Conservation (phyloP, 75 land plant species). For the Picea sitchensis region DNA sequence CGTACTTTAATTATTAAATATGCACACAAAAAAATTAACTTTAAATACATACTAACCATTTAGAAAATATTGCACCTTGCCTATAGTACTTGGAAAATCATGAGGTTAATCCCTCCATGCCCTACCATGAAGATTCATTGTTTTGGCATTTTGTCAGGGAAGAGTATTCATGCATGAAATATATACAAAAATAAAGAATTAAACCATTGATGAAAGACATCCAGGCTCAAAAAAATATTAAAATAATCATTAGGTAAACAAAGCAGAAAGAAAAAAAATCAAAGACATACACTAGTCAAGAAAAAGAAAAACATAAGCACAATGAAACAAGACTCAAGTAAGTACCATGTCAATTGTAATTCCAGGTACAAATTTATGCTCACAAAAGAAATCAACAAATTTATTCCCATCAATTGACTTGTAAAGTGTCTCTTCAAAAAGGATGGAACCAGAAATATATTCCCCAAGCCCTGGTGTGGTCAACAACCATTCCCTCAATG, state of each 20-base stretch:
- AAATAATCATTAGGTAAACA: background rate
- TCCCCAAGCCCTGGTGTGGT: background rate
- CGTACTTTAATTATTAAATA: background rate
- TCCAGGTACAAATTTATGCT: conserved; percentile 65
- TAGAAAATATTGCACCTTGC: conserved; percentile 86
- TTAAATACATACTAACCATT: conserved; percentile 47
- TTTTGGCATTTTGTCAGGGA: conserved; percentile 75
- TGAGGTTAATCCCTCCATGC: conserved; percentile 78
- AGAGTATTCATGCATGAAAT: conserved; percentile 43
- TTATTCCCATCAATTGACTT: conserved; percentile 64
- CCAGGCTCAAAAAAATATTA: background rate
- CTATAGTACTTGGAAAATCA: conserved; percentile 78
- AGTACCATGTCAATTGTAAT: conserved; percentile 83
- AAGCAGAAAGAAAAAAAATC: background rate
- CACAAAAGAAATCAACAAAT: conserved; percentile 58
- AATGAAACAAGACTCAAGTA: no score
- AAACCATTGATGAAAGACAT: background rate
- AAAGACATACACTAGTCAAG: background rate
- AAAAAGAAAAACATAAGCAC: background rate
- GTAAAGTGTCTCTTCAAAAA: conserved; percentile 60
- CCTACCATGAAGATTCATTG: conserved; percentile 92
- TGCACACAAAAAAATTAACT: background rate
- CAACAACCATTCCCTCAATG: conserved; percentile 16
- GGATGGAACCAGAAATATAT: conserved; percentile 52
- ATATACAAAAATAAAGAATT: background rate